A percentile compares a stretch with the other conserved stretches of the same genome.
phyloP scores from a whole-genome alignment of 1,284 basidiomycete species.

The Volvariella surrecta region DNA sequence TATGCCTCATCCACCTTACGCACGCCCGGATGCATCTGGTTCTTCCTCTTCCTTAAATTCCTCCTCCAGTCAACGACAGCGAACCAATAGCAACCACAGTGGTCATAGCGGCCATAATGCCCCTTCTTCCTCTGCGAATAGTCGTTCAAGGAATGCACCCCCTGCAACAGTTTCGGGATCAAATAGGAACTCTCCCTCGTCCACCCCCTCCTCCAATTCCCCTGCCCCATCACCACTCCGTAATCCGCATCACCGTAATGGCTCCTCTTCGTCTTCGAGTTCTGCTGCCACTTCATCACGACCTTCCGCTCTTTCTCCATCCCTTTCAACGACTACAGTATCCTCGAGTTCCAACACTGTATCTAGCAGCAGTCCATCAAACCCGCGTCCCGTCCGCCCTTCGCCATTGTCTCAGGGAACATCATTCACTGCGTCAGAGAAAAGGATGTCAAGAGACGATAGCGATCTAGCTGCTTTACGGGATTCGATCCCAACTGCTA shows the following conservation, averaged over 20 bases:
- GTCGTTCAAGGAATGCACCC: slow-evolving; percentile 24
- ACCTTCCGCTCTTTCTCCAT: slow-evolving; percentile 34
- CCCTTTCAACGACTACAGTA: slow-evolving; percentile 24
- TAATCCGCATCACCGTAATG: slow-evolving; percentile 35
- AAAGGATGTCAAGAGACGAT: slow-evolving; percentile 72
- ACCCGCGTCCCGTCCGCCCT: slow-evolving; percentile 54
- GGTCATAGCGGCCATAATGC: slow-evolving; percentile 30
- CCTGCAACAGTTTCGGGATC: slow-evolving; percentile 17
- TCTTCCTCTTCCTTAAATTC: slow-evolving; percentile 72
- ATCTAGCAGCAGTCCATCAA: slow-evolving; percentile 22
- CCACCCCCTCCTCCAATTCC: slow-evolving; percentile 17
- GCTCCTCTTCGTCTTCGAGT: slow-evolving; percentile 28
- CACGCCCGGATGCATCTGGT: slow-evolving; percentile 64
- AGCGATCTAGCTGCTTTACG: slow-evolving; percentile 56
- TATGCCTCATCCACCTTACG: slow-evolving; percentile 49
- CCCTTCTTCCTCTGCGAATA: slow-evolving; percentile 24
- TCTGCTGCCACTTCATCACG: slow-evolving; percentile 33
- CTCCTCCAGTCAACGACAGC: slow-evolving; percentile 45
- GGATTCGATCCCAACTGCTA: slow-evolving; percentile 36
- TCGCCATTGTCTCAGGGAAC: slow-evolving; percentile 71
- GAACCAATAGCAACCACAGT: slow-evolving; percentile 58
- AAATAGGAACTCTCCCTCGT: slow-evolving; percentile 24
- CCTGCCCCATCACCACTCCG: slow-evolving; percentile 21
- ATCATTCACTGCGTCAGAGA: slow-evolving; percentile 56
- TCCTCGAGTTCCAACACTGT: slow-evolving; percentile 28